Conservation (phyloP, 139 green algal genomes). For the Tetraselmis chui region DNA sequence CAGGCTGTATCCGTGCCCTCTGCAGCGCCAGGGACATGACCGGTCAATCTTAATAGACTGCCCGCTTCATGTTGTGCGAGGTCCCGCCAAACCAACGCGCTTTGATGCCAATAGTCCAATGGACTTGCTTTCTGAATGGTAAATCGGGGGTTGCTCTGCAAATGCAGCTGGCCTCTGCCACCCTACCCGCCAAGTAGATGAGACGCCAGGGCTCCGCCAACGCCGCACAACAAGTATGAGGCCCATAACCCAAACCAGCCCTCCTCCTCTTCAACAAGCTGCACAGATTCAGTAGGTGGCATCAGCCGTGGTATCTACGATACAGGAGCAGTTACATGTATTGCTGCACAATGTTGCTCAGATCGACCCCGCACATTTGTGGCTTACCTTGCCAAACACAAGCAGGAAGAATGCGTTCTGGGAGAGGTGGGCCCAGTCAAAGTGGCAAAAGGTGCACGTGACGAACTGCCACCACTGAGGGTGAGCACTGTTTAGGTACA, state of each 20-base stretch:
- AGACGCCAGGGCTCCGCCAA: constrained; percentile 34
- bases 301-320: too few relatives aligned
- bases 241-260: constrained; percentile 39
- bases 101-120: too few relatives aligned
- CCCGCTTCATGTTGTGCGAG: too few relatives aligned
- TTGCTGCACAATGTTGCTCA: too few relatives aligned
- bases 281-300: too few relatives aligned
- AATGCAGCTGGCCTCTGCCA: not conserved
- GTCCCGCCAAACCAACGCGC: too few relatives aligned
- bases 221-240: constrained; percentile 51
- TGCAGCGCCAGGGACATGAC: not conserved
- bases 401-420: constrained; percentile 65
- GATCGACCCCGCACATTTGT: not conserved
- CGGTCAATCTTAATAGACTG: too few relatives aligned
- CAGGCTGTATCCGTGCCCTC: not conserved
- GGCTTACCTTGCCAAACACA: constrained; percentile 46
- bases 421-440: constrained; percentile 41
- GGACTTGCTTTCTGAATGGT: not conserved
- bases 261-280: constrained; percentile 60
- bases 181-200: constrained; percentile 11
- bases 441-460: constrained; percentile 41
- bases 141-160: not conserved
- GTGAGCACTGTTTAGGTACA: constrained; percentile 26
- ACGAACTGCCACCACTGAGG: constrained; percentile 41
- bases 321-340: too few relatives aligned